Evolutionary conservation across 805 yeast genomes (phyloP).

Genomic region (Barnettozyma siamensis): DNA sequence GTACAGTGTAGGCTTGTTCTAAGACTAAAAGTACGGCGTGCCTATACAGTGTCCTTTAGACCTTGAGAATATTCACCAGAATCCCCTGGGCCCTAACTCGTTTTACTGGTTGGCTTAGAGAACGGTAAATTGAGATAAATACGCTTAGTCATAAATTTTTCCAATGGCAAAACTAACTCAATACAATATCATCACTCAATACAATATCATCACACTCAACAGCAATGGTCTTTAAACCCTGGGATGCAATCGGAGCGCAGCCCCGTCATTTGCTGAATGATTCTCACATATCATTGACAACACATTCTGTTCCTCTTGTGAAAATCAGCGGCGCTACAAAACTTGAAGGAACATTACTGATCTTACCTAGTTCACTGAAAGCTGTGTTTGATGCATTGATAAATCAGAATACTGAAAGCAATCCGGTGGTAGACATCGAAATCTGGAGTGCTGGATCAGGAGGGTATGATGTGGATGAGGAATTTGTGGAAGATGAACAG

Average conservation of each 20-base stretch:
- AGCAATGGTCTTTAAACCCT: constrained; percentile 9
- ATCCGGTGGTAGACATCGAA: neutral
- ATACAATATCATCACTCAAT: no score
- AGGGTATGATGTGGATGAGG: constrained; percentile 17
- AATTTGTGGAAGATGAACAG: constrained; percentile 45
- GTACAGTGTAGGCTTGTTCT: no score
- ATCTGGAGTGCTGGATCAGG: neutral
- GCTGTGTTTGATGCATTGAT: constrained; percentile 3
- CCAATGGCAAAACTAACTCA: no score
- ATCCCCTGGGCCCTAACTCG: no score
- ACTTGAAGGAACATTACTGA: constrained; percentile 1
- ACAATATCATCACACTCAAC: no score
- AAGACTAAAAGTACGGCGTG: no score
- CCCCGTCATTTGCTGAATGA: constrained; percentile 9
- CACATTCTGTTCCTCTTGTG: constrained; percentile 2
- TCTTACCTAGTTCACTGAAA: constrained; percentile 4
- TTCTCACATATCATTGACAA: neutral
- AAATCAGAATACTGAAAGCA: neutral
- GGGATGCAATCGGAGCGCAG: constrained; percentile 8
- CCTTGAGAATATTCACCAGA: no score
- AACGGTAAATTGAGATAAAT: no score
- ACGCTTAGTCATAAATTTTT: no score
- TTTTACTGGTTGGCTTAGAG: no score
- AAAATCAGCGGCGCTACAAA: neutral
- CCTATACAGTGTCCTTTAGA: no score